These are phyloP conservation scores for Rhizophagus prolifer DNA, from an alignment of 192 early-diverging fungal genomes.

Conservation along the genomic window DNA sequence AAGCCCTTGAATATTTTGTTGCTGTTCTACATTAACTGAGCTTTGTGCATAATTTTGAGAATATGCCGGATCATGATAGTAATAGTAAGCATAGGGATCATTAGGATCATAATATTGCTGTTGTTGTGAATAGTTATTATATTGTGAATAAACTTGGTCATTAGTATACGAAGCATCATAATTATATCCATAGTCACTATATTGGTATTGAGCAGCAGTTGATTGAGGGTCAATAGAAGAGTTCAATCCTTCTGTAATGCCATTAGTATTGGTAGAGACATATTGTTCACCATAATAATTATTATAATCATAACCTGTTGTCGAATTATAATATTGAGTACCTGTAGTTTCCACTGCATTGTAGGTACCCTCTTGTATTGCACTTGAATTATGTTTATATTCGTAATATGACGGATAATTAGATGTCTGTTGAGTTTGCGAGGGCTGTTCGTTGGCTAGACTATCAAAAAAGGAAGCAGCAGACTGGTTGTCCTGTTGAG, in stretches of 20 bases:
- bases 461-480: not conserved
- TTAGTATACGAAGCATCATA: constrained; percentile 3
- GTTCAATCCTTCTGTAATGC: not conserved
- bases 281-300: not conserved
- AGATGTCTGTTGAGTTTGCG: not conserved
- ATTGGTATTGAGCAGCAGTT: not conserved
- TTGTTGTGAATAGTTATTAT: constrained; percentile 25
- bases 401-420: not conserved
- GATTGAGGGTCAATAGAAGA: not conserved
- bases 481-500: not conserved
- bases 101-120: constrained; percentile 23
- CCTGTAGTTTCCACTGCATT: too few species aligned
- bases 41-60: not conserved
- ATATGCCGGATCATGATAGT: not conserved
- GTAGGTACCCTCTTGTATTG: too few species aligned
- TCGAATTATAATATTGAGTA: not conserved
- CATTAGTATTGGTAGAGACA: not conserved
- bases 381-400: not conserved
- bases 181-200: constrained; percentile 1
- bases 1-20: not conserved
- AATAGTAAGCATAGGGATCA: constrained; percentile 15
- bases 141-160: constrained; percentile 26
- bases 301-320: not conserved
- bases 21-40: not conserved
- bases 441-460: not conserved